Conservation (phyloP, 1,284 basidiomycete genomes). For the Austroboletus novae-zelandiae region DNA sequence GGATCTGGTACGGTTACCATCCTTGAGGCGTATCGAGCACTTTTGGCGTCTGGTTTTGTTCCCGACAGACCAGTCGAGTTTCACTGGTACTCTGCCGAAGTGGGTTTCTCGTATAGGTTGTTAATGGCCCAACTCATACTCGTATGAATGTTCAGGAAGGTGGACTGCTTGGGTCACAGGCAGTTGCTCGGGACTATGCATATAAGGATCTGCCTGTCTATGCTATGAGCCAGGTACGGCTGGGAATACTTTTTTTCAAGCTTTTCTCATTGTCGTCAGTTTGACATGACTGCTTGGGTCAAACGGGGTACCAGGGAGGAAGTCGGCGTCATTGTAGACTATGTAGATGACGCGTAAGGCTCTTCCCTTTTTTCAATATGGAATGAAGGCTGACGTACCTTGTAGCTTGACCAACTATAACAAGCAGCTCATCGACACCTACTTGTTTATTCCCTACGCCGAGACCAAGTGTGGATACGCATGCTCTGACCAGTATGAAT, state of each 20-base stretch:
- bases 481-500: slow-evolving; percentile 83
- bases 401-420: slow-evolving; percentile 77
- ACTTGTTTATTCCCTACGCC: slow-evolving; percentile 76
- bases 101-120: slow-evolving; percentile 25
- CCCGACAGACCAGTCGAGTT: slow-evolving; percentile 86
- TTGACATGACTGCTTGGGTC: slow-evolving; percentile 97
- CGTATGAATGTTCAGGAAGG: slow-evolving; percentile 60
- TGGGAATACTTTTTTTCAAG: not conserved
- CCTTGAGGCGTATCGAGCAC: slow-evolving; percentile 83
- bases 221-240: slow-evolving; percentile 82
- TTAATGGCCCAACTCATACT: not conserved
- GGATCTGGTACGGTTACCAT: slow-evolving; percentile 92
- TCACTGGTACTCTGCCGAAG: slow-evolving; percentile 95
- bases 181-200: slow-evolving; percentile 81
- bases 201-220: slow-evolving; percentile 62
- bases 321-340: slow-evolving; percentile 92
- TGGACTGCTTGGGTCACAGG: slow-evolving; percentile 94
- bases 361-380: not conserved
- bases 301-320: slow-evolving; percentile 85
- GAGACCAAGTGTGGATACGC: slow-evolving; percentile 92
- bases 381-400: slow-evolving; percentile 1
- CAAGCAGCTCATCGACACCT: slow-evolving; percentile 71
- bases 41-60: slow-evolving; percentile 76
- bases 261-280: slow-evolving; percentile 41
- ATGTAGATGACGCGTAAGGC: slow-evolving; percentile 62